Evolutionary conservation across 2,329 filamentous ascomycete species (phyloP).

Genomic region (Pseudogymnoascus sp.): DNA sequence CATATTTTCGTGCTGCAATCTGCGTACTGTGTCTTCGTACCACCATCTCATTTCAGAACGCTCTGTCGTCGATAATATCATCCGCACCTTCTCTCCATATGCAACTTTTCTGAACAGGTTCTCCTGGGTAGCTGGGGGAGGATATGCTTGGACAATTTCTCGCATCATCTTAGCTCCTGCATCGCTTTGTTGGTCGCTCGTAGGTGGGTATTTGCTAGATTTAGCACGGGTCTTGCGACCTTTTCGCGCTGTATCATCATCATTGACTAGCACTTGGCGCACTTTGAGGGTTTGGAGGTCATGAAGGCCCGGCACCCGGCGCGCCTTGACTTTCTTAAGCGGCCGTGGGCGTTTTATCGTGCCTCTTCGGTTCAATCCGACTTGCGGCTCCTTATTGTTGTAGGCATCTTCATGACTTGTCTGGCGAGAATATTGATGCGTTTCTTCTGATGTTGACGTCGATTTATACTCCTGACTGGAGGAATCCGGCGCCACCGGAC

Average conservation of each 20-base stretch:
- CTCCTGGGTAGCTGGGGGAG: background rate
- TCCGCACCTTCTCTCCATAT: slow-evolving; percentile 5
- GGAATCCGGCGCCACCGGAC: background rate
- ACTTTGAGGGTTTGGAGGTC: background rate
- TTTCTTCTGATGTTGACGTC: background rate
- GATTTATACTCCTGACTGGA: background rate
- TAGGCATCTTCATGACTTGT: background rate
- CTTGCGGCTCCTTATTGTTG: background rate
- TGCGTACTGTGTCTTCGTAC: background rate
- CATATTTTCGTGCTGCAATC: background rate
- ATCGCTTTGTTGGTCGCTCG: background rate
- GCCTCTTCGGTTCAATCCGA: background rate
- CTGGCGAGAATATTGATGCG: background rate
- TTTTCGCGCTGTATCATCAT: background rate
- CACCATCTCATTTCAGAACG: slow-evolving; percentile 1
- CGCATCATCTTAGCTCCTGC: background rate
- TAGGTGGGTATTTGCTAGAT: background rate
- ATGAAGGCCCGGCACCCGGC: background rate
- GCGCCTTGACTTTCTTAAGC: background rate
- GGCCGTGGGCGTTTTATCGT: too few species aligned
- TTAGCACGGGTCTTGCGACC: background rate
- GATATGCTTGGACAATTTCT: background rate
- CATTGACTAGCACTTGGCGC: background rate
- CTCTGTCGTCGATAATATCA: slow-evolving; percentile 1
- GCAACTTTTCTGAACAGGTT: background rate